phyloP scores from a whole-genome alignment of 2,329 filamentous ascomycete genomes.

The Alternaria arborescens region DNA sequence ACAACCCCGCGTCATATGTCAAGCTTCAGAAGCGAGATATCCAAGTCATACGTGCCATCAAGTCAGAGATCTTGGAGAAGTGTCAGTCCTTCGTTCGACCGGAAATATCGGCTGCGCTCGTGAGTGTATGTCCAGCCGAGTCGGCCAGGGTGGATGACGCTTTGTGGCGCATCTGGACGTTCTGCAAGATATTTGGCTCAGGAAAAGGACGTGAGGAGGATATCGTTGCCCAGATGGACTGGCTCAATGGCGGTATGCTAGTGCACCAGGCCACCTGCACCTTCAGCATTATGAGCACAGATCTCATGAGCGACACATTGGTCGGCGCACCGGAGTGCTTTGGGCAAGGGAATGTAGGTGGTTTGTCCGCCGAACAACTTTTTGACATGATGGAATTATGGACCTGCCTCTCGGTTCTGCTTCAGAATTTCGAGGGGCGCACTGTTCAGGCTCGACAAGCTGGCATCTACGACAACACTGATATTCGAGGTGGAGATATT shows the following conservation, averaged over 20 bases:
- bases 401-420: constrained; percentile 66
- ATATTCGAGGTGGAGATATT: constrained; percentile 59
- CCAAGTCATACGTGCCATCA: constrained; percentile 63
- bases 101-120: constrained; percentile 64
- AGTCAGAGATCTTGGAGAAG: constrained; percentile 63
- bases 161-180: constrained; percentile 72
- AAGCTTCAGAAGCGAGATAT: constrained; percentile 61
- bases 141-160: constrained; percentile 66
- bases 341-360: constrained; percentile 63
- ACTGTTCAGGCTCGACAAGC: constrained; percentile 62
- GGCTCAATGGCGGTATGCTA: constrained; percentile 66
- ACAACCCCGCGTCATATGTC: constrained; percentile 63
- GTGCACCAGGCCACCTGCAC: constrained; percentile 58
- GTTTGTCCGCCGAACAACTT: constrained; percentile 64
- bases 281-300: constrained; percentile 58
- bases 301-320: constrained; percentile 63
- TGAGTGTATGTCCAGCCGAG: constrained; percentile 56
- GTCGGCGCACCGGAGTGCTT: constrained; percentile 67
- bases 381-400: constrained; percentile 73
- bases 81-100: constrained; percentile 64
- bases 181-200: constrained; percentile 69
- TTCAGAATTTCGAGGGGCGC: constrained; percentile 65
- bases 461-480: constrained; percentile 63
- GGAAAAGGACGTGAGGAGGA: constrained; percentile 67
- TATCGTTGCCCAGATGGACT: constrained; percentile 67